Conservation (phyloP, 441 rosid genomes). For the Euphorbia corollata region DNA sequence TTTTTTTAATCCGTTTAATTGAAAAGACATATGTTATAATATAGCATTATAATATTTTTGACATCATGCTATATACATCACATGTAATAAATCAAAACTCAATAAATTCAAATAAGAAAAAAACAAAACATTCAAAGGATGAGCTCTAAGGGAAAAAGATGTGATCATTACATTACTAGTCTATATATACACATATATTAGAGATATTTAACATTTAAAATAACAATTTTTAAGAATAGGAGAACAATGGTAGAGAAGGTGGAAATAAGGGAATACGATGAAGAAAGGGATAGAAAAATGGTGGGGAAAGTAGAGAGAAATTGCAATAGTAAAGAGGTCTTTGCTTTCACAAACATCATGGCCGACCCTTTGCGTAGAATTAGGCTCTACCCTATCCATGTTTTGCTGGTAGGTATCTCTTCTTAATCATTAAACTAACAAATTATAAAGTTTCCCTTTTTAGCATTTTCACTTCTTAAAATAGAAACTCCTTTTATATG, state of each 20-base stretch:
- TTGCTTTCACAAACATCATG: slow-evolving; percentile 39
- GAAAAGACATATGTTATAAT: too few species aligned
- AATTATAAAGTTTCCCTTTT: background rate
- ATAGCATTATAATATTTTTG: background rate
- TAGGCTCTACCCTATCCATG: slow-evolving; percentile 41
- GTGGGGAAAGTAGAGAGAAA: slow-evolving; percentile 58
- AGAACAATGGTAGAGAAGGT: slow-evolving; percentile 28
- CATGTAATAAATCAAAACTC: background rate
- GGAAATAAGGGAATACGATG: slow-evolving; percentile 44
- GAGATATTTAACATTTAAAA: too few species aligned
- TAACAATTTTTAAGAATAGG: too few species aligned
- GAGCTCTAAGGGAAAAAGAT: too few species aligned
- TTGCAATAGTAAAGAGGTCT: slow-evolving; percentile 40
- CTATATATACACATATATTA: too few species aligned
- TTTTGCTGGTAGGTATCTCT: slow-evolving; percentile 44
- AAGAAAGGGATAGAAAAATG: slow-evolving; percentile 35
- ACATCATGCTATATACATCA: background rate
- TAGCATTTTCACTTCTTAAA: background rate
- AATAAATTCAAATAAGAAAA: background rate
- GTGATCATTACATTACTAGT: background rate
- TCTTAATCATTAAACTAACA: background rate
- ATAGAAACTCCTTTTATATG: background rate
- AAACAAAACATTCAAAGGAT: background rate
- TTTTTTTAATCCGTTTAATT: too few species aligned
- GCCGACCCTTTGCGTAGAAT: slow-evolving; percentile 51